Evolutionary conservation across 139 green algal species (phyloP).

Genomic region (Tetraselmis chui): DNA sequence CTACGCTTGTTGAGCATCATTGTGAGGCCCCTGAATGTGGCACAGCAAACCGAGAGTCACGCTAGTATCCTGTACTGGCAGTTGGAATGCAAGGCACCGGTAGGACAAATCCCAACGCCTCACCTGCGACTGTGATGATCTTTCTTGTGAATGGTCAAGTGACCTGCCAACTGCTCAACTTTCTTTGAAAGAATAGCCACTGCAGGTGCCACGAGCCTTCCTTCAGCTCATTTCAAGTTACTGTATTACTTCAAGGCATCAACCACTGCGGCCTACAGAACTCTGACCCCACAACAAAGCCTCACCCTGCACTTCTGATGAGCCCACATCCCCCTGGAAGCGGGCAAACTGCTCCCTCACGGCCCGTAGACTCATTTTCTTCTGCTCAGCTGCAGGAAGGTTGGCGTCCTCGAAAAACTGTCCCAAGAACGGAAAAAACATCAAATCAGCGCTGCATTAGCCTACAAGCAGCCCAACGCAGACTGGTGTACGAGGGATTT

Average conservation of each 20-base stretch:
- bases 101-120: not conserved
- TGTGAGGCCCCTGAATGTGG: constrained; percentile 28
- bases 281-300: no score
- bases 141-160: constrained; percentile 39
- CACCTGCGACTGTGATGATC: constrained; percentile 30
- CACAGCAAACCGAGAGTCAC: not conserved
- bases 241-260: not conserved
- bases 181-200: constrained; percentile 37
- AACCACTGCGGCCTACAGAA: not conserved
- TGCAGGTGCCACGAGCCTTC: constrained; percentile 6
- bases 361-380: not conserved
- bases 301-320: not conserved
- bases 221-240: not conserved
- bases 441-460: no score
- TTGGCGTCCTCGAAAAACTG: no score
- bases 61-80: not conserved
- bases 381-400: not conserved
- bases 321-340: not conserved
- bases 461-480: no score
- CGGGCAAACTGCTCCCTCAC: not conserved
- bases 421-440: no score
- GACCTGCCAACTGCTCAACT: constrained; percentile 33
- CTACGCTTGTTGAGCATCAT: constrained; percentile 40
- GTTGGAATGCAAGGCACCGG: not conserved
- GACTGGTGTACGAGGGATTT: no score